Evolutionary conservation across 164 flowering plant genomes (phyloP).

Genomic region (Aristolochia contorta): DNA sequence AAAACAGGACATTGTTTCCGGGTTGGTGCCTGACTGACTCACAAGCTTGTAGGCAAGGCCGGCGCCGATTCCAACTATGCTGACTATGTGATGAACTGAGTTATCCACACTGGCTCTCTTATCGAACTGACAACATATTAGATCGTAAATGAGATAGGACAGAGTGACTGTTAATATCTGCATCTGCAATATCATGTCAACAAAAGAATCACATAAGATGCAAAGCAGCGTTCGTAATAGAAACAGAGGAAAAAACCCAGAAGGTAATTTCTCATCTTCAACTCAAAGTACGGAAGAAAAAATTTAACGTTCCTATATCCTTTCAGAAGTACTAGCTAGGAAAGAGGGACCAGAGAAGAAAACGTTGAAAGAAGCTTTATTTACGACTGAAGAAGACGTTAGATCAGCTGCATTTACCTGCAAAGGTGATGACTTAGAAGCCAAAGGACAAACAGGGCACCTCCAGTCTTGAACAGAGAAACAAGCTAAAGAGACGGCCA

Average conservation of each 20-base stretch:
- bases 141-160: constrained; percentile 70
- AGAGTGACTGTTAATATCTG: constrained; percentile 43
- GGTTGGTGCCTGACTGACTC: not conserved
- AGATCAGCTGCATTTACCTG: constrained; percentile 55
- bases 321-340: too few relatives aligned
- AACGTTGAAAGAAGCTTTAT: too few relatives aligned
- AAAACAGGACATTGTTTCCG: too few relatives aligned
- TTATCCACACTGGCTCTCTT: constrained; percentile 41
- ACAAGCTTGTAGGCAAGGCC: constrained; percentile 65
- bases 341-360: too few relatives aligned
- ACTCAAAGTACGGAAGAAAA: too few relatives aligned
- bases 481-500: constrained; percentile 52
- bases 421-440: constrained; percentile 45
- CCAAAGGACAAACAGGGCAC: constrained; percentile 69
- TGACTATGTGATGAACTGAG: constrained; percentile 64
- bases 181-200: constrained; percentile 38
- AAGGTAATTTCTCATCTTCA: too few relatives aligned
- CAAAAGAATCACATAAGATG: not conserved
- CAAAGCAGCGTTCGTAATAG: not conserved
- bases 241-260: not conserved
- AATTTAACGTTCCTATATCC: too few relatives aligned
- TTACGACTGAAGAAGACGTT: too few relatives aligned
- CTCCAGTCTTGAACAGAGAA: constrained; percentile 69
- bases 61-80: constrained; percentile 67
- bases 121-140: constrained; percentile 60